phyloP scores from a whole-genome alignment of 345 rosid species.

The Linum usitatissimum region DNA sequence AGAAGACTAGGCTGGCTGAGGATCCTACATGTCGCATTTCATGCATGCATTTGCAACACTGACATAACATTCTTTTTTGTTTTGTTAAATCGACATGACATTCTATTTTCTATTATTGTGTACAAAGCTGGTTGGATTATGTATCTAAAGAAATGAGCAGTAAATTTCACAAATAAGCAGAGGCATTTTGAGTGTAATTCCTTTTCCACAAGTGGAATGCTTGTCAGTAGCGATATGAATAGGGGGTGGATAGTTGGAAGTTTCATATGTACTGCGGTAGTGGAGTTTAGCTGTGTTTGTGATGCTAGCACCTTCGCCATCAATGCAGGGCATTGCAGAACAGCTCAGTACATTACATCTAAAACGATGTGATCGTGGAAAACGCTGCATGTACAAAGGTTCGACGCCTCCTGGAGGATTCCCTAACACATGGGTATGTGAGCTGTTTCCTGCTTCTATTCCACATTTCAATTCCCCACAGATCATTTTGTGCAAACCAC shows the following conservation, averaged over 20 bases:
- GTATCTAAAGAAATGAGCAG: too few relatives aligned
- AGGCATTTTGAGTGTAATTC: neutral
- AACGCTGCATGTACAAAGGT: conserved; percentile 74
- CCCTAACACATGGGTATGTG: conserved; percentile 76
- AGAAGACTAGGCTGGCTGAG: neutral
- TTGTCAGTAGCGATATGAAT: neutral
- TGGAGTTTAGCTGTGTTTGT: too few relatives aligned
- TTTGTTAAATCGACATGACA: too few relatives aligned
- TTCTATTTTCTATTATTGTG: too few relatives aligned
- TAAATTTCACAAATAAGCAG: too few relatives aligned
- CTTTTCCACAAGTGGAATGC: neutral
- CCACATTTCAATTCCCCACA: too few relatives aligned
- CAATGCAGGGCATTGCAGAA: conserved; percentile 60
- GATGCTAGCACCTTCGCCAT: neutral
- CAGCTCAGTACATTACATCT: conserved; percentile 67
- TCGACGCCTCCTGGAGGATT: conserved; percentile 71
- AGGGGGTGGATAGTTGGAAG: neutral
- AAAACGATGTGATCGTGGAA: conserved; percentile 71
- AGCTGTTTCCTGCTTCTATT: neutral
- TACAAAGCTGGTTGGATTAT: too few relatives aligned
- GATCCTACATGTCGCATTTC: neutral
- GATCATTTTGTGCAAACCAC: too few relatives aligned
- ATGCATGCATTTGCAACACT: neutral
- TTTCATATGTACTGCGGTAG: neutral
- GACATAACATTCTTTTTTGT: too few relatives aligned